Base-by-base conservation (phyloP, 306 rosid species). In the Astragalus membranaceus region DNA sequence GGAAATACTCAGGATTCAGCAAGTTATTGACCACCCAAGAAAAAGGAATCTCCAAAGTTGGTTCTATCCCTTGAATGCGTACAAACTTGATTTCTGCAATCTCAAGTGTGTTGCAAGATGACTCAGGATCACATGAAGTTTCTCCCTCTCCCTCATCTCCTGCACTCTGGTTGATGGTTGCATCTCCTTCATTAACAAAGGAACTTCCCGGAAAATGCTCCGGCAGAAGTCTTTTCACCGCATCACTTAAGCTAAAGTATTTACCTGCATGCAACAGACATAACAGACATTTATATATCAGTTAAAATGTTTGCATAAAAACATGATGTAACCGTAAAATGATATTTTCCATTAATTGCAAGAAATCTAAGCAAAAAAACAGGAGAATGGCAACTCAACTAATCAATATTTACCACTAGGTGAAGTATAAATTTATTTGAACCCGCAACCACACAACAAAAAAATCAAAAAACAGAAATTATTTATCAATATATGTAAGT, bases 11-110 rank as follows among this genome's bases (percentile, higher is more conserved):
- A 1, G 99, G 99, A 59, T 88, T 89, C 80, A 77, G 83, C 11
- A 94, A 78, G 82, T 88, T 91, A 60, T 77, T 84, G 64, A 85
- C 96, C 46, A 94, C 89, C 99, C 99, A 94, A 66, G 89, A 76
- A 74, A 94, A 94, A 6, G 99, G 99, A 87, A 87, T 87, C 72
- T 85, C 87, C 77, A 85, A 74, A 60, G 63, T 84, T n/a, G 97
- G 99, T 71, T 91, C 87, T 80, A 94, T 94, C 64, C 99, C 99
- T 91, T 94, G 99, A 81, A 94, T 85, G 76, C 99, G 92, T 16
- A 94, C 81, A 12, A 88, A 81, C 78, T 84, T 91, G 75, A 90
- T 89, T 72, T 84, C 84, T 3, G 85, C 81, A 73, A 60, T 75
- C 63, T 75, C 82, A 10, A 5, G 46, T n/a, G 74, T 37, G 39